phyloP scores from a whole-genome alignment of 1,284 basidiomycete genomes.

The Puccinia triticina region DNA sequence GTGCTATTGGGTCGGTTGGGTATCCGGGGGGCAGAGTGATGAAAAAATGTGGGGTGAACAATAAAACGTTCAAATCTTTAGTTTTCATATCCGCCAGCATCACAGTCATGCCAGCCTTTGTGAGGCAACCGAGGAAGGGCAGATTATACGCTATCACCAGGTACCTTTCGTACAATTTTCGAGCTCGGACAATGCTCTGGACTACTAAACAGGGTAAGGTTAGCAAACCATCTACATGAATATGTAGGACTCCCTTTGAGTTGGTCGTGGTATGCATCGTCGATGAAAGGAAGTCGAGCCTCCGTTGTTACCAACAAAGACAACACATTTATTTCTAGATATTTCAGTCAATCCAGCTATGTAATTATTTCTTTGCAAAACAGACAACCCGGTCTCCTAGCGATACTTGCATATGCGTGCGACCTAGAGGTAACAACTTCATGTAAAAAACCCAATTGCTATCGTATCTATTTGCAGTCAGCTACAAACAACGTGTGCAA shows the following conservation, averaged over 20 bases:
- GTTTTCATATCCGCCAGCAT: constrained; percentile 13
- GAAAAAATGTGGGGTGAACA: neutral
- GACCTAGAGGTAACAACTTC: neutral
- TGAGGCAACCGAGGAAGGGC: constrained; percentile 9
- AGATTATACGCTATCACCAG: constrained; percentile 17
- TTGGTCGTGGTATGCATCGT: neutral
- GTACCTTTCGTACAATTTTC: neutral
- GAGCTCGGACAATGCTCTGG: constrained; percentile 15
- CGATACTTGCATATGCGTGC: neutral
- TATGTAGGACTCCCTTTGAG: neutral
- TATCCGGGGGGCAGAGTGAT: constrained; percentile 2
- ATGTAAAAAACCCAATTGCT: neutral
- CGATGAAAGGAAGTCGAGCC: constrained; percentile 4
- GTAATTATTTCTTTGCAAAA: neutral
- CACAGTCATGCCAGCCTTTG: constrained; percentile 24
- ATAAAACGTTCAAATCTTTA: neutral
- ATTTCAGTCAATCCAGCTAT: neutral
- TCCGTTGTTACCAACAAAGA: constrained; percentile 21
- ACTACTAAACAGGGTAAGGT: constrained; percentile 6
- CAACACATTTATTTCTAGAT: neutral
- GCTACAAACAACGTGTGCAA: no score
- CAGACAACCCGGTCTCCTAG: neutral
- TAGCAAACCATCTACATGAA: constrained; percentile 9
- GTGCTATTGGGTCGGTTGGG: neutral
- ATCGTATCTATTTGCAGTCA: neutral